Evolutionary conservation across 2,329 filamentous ascomycete genomes (phyloP), one percentile per base, ranked within the genome.

Genomic region (Volutella citrinella): DNA sequence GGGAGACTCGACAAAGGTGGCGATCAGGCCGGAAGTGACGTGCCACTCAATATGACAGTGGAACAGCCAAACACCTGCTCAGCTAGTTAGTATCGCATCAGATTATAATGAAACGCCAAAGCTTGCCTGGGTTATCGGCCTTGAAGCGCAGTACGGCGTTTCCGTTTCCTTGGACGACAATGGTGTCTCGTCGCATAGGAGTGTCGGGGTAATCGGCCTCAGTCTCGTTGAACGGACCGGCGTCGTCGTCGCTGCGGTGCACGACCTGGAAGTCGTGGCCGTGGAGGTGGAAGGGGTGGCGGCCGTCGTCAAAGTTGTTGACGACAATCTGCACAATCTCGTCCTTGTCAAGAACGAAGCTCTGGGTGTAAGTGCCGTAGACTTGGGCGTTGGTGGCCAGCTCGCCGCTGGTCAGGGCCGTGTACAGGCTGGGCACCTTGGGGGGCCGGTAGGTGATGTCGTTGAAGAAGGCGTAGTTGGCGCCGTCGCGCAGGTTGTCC

Each of bases 31-130:
- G 4, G 78, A 78, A 2, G 72, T 64, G 37, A 86, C 68, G 54
- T 88, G 84, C 83, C 83, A 91, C 54, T 87, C 83, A 33, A 90
- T 82, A 56, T 91, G 86, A 60, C 85, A 90, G 61, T 89, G 85
- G 64, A 89, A 85, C 5, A 84, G 59, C 80, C 80, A 85, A 15
- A 84, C 66, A 22, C 76, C 67, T 67, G 30, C 5, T 30, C 4
- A 17, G 26, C 12, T 10, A n/a, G 9, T 7, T 17, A 40, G 41
- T 55, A 30, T 10, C 29, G 29, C 4, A n/a, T n/a, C n/a, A n/a
- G n/a, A n/a, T n/a, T n/a, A n/a, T n/a, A n/a, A 10, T 5, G n/a
- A 17, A 12, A 10, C 6, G 3, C 8, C 10, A 22, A 4, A 7
- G 65, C 40, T 58, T 51, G 45, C 80, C 81, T 10, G 82, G 78